phyloP scores from a whole-genome alignment of 805 yeast species.

The Candida boidinii region DNA sequence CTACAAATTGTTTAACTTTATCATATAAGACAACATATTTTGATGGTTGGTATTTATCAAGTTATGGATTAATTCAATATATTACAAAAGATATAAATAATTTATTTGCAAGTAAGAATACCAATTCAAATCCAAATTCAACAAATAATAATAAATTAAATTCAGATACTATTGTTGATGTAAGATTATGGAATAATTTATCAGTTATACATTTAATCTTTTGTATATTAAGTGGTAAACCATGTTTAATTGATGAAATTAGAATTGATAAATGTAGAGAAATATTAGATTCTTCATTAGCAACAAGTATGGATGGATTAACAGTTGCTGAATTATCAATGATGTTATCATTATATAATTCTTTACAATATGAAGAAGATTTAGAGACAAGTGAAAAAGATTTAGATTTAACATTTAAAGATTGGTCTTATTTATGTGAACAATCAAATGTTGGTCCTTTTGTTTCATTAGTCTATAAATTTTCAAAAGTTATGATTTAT shows the following conservation, averaged over 20 bases:
- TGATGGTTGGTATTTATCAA: constrained; percentile 65
- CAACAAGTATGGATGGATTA: constrained; percentile 67
- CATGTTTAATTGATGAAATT: constrained; percentile 55
- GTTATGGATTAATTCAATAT: constrained; percentile 55
- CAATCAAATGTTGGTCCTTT: constrained; percentile 11
- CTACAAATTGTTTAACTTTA: constrained; percentile 52
- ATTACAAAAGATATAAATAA: constrained; percentile 38
- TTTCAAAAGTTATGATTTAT: constrained; percentile 16
- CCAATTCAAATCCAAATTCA: constrained; percentile 19
- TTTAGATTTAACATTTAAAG: constrained; percentile 12
- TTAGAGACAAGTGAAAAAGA: constrained; percentile 15
- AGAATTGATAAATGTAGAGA: constrained; percentile 51
- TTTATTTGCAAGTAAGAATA: constrained; percentile 15
- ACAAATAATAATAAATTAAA: constrained; percentile 32
- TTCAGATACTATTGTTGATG: constrained; percentile 30
- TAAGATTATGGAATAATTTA: constrained; percentile 64
- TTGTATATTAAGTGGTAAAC: constrained; percentile 59
- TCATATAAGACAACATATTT: constrained; percentile 42
- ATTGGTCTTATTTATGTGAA: constrained; percentile 19
- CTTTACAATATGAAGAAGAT: constrained; percentile 32
- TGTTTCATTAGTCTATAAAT: constrained; percentile 11
- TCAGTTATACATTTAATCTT: constrained; percentile 53
- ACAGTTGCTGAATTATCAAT: constrained; percentile 66
- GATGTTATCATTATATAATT: constrained; percentile 50
- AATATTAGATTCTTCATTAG: constrained; percentile 46